Conservation (phyloP, 176 grass and related monocot genomes). For the Avena sativa region DNA sequence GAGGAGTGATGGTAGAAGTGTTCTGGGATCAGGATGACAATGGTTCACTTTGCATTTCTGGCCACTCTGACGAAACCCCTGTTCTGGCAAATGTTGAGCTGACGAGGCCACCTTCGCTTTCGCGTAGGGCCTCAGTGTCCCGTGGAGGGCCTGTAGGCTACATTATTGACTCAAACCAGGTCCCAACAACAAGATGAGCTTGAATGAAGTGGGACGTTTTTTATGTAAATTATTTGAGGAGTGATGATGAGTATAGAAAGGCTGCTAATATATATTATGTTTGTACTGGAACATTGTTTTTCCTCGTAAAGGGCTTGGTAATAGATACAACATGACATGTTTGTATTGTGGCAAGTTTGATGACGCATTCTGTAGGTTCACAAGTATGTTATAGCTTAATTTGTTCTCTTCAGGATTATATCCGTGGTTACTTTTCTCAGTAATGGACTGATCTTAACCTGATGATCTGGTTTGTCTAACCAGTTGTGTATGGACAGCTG, state of each 20-base stretch:
- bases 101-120: conserved; percentile 47
- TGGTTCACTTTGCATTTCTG: conserved; percentile 83
- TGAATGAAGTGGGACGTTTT: background rate
- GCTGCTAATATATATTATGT: background rate
- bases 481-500: too few relatives aligned
- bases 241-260: conserved; percentile 27
- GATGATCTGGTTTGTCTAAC: background rate
- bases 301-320: background rate
- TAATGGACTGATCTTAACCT: background rate
- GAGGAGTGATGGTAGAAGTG: conserved; percentile 93
- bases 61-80: conserved; percentile 67
- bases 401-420: background rate
- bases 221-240: conserved; percentile 46
- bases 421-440: background rate
- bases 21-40: conserved; percentile 93
- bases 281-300: conserved; percentile 10
- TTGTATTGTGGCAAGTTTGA: background rate
- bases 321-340: conserved; percentile 12
- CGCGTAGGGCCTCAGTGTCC: conserved; percentile 49
- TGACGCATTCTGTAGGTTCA: background rate
- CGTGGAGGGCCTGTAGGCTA: conserved; percentile 54
- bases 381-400: background rate
- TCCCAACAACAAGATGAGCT: conserved; percentile 45
- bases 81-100: conserved; percentile 63
- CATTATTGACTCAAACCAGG: conserved; percentile 66